Percentiles rank a stretch among this genome's conserved stretches.
phyloP scores from a whole-genome alignment of 1,284 basidiomycete species.

The Apiotrichum siamense region DNA sequence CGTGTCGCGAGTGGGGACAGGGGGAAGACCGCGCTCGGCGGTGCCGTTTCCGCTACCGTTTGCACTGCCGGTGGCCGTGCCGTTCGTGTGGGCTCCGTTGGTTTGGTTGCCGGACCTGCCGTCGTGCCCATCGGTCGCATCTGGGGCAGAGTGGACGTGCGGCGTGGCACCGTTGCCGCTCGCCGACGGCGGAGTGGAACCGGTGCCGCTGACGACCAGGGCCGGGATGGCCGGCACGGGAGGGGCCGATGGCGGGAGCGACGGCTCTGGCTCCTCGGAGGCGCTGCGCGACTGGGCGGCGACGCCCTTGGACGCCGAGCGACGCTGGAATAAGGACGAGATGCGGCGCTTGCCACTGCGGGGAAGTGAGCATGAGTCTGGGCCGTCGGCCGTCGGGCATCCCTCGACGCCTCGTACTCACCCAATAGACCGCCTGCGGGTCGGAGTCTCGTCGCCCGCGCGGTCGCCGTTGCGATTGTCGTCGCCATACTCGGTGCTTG shows the following conservation, averaged over 20 bases:
- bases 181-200: too few species aligned
- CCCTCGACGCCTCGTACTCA: background rate
- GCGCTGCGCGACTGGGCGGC: background rate
- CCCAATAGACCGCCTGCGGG: background rate
- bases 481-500: background rate
- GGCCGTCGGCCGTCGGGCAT: too few species aligned
- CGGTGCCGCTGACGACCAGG: background rate
- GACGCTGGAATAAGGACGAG: slow-evolving; percentile 32
- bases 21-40: background rate
- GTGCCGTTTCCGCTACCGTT: background rate
- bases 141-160: background rate
- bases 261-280: slow-evolving; percentile 3
- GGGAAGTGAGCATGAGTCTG: too few species aligned
- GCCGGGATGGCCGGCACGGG: background rate
- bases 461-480: background rate
- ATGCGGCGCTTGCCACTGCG: slow-evolving; percentile 31
- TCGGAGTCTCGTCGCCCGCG: background rate
- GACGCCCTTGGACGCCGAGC: background rate
- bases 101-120: background rate
- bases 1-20: background rate
- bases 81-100: too few species aligned
- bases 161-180: too few species aligned
- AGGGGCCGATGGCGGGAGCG: background rate
- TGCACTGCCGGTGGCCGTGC: too few species aligned
- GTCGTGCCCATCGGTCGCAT: background rate